Evolutionary conservation across 1,139 yeast genomes (phyloP), one percentile per base, ranked within the genome.

Genomic region (Groenewaldozyma auringiensis): DNA sequence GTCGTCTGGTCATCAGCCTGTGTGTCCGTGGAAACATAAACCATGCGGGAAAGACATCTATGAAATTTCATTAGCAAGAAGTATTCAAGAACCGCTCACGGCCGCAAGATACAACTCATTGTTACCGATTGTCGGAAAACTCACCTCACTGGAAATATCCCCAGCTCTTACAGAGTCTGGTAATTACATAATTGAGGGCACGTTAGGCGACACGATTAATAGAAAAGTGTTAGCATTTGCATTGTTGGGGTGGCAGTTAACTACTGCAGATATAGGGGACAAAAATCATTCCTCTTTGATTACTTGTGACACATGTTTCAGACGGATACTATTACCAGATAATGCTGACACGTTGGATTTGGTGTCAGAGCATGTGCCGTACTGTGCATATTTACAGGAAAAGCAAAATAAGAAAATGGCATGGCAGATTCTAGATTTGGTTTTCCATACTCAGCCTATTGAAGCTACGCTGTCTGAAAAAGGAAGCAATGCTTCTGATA

Each of bases 11-110:
- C 46, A 43, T 33, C 20, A 38, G 42, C 17, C 18, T 2, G 37
- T 8, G n/a, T 43, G 46, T 29, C 46, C 46, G 4, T 43, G 46
- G 46, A 33, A 3, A 34, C 20, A 21, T 14, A 39, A 34, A 25
- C 20, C 42, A 2, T 43, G 46, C 32, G 11, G 13, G 4, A 27
- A 27, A 4, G 33, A 32, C 4, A 25, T 43, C 14, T 43, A 43
- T 33, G 22, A 20, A 27, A 21, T 43, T 20, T 11, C 16, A 18
- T 13, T 35, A 20, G 4, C 16, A n/a, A 33, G 20, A 33, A 6
- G 11, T 6, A 17, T 11, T 20, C n/a, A 16, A 17, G 22, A 20
- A 35, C 4, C 8, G 21, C n/a, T 18, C 8, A 14, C 16, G 9
- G 38, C 38, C 9, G 11, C 16, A 35, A 14, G 38, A 11, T 35